These are phyloP conservation scores for Imleria badia DNA, from an alignment of 768 basidiomycete genomes.

Conservation along the genomic window DNA sequence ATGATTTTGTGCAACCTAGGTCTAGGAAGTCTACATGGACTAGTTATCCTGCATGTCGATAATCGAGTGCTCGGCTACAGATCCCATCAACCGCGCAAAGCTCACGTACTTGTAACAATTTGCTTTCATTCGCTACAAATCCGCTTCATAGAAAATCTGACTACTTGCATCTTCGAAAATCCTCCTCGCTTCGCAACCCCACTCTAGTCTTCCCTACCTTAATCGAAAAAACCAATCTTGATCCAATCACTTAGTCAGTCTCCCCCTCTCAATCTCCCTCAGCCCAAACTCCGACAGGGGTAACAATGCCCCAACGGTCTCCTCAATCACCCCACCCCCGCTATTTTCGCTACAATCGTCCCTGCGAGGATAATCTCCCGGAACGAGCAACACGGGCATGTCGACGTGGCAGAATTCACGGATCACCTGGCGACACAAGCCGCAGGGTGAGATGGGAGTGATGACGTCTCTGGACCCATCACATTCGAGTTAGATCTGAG, in stretches of 20 bases:
- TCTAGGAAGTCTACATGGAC: no score
- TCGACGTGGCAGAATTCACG: slow-evolving; percentile 78
- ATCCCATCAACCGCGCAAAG: no score
- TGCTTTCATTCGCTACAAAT: no score
- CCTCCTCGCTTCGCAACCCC: background rate
- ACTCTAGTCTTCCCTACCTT: background rate
- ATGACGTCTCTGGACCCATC: slow-evolving; percentile 59
- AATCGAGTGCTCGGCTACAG: no score
- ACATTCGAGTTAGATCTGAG: background rate
- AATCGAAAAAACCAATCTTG: no score
- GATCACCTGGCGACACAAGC: slow-evolving; percentile 89
- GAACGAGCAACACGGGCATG: slow-evolving; percentile 73
- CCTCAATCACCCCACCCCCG: background rate
- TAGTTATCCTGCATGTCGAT: no score
- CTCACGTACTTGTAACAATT: no score
- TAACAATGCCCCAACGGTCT: background rate
- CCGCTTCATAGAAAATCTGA: no score
- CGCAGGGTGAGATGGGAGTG: slow-evolving; percentile 79
- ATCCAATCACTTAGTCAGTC: no score
- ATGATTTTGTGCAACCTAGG: no score
- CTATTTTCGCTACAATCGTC: background rate
- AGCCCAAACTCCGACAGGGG: background rate
- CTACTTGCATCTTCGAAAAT: no score
- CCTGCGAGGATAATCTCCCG: slow-evolving; percentile 40
- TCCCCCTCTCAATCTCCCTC: background rate